A percentile compares a stretch with the other conserved stretches of the same genome.
These are phyloP conservation scores for Pyrus communis DNA, from an alignment of 306 rosid species.

Conservation along the genomic window DNA sequence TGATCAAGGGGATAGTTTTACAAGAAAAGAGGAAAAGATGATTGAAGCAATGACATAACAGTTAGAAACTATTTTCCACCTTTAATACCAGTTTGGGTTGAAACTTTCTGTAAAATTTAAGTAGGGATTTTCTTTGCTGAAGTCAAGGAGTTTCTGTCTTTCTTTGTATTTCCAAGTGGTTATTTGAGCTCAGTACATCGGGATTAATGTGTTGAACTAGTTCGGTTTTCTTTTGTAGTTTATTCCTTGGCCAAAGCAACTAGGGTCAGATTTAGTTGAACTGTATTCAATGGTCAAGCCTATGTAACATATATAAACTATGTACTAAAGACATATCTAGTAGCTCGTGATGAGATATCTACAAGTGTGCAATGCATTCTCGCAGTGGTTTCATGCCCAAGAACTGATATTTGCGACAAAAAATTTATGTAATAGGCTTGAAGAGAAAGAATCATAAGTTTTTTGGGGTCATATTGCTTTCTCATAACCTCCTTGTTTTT, in stretches of 20 bases:
- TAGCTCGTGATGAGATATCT: not conserved
- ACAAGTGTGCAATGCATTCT: not conserved
- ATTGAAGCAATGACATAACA: not conserved
- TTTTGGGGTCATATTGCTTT: not conserved
- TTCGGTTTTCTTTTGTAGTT: not conserved
- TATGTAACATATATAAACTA: not conserved
- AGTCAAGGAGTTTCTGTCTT: not conserved
- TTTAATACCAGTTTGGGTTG: not conserved
- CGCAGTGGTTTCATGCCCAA: not conserved
- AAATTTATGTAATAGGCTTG: not conserved
- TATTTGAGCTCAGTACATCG: not conserved
- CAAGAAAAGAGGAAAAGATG: not conserved
- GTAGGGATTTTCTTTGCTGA: not conserved
- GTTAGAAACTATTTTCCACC: not conserved
- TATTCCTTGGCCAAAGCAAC: not conserved
- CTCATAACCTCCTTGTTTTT: not conserved
- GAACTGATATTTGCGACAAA: not conserved
- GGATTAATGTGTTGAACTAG: not conserved
- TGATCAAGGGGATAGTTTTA: not conserved
- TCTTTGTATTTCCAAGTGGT: not conserved
- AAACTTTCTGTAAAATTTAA: not conserved
- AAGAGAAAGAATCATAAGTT: not conserved
- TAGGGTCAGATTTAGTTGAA: not conserved
- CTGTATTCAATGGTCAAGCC: not conserved
- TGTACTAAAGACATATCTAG: not conserved